These are phyloP conservation scores for Zea mays DNA, from an alignment of 176 grass and related monocot genomes.

Conservation along the genomic window Zm-B73-REFERENCE-NAM-5.0 NC_050096.1:50819501-50820000, in stretches of 20 bases:
- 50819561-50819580: not conserved
- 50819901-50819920: not conserved
- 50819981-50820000: conserved; percentile 25
- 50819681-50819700: conserved; percentile 8
- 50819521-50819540: not conserved
- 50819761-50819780: conserved; percentile 54
- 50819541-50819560: not conserved
- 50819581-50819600: not conserved
- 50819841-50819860: not conserved
- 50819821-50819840: conserved; percentile 7
- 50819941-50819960: conserved; percentile 45
- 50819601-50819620: not conserved
- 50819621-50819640: not conserved
- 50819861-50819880: not conserved
- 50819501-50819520: not conserved
- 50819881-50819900: not conserved
- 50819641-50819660: not conserved
- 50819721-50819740: conserved; percentile 19
- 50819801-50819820: conserved; percentile 45
- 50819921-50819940: conserved; percentile 11
- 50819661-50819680: not conserved
- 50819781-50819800: conserved; percentile 43
- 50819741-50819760: conserved; percentile 8
- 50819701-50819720: conserved; percentile 23
- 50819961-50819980: conserved; percentile 21